Evolutionary conservation across 2,329 filamentous ascomycete species (phyloP).

Genomic region (Fusarium sp.): DNA sequence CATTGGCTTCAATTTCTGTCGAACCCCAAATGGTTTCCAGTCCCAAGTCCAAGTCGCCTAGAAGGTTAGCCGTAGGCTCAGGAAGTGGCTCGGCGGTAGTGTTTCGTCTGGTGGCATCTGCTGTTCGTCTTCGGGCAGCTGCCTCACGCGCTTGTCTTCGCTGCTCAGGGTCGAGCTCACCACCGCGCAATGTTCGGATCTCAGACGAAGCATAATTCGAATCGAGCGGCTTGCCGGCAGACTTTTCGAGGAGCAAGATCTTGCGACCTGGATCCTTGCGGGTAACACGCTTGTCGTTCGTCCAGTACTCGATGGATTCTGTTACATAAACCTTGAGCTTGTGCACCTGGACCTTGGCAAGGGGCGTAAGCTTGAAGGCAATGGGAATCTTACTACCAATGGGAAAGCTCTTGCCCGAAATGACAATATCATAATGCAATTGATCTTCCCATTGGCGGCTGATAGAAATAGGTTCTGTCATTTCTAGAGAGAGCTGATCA

Average conservation of each 20-base stretch:
- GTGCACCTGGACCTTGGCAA: conserved; percentile 94
- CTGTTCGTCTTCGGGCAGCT: conserved; percentile 67
- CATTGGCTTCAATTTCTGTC: conserved; percentile 94
- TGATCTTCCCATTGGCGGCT: conserved; percentile 96
- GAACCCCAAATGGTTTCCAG: conserved; percentile 83
- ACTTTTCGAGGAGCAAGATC: conserved; percentile 89
- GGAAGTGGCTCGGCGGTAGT: conserved; percentile 61
- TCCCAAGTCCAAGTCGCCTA: conserved; percentile 82
- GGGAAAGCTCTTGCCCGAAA: conserved; percentile 95
- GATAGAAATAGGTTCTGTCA: conserved; percentile 93
- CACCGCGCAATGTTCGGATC: conserved; percentile 82
- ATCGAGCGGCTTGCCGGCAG: conserved; percentile 82
- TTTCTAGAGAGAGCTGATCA: conserved; percentile 89
- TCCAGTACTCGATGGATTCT: conserved; percentile 93
- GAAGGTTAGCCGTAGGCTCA: conserved; percentile 75
- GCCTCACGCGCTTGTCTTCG: conserved; percentile 64
- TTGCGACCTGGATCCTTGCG: conserved; percentile 88
- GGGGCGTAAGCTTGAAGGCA: conserved; percentile 91
- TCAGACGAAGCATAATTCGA: conserved; percentile 82
- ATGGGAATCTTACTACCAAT: conserved; percentile 91
- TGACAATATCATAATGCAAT: conserved; percentile 94
- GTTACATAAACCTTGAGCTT: conserved; percentile 93
- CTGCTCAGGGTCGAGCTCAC: conserved; percentile 74
- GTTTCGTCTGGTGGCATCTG: conserved; percentile 63
- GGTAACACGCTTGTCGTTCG: conserved; percentile 86